Evolutionary conservation across 345 rosid genomes (phyloP), one percentile per base, ranked within the genome.

Genomic region (Excoecaria agallocha): DNA sequence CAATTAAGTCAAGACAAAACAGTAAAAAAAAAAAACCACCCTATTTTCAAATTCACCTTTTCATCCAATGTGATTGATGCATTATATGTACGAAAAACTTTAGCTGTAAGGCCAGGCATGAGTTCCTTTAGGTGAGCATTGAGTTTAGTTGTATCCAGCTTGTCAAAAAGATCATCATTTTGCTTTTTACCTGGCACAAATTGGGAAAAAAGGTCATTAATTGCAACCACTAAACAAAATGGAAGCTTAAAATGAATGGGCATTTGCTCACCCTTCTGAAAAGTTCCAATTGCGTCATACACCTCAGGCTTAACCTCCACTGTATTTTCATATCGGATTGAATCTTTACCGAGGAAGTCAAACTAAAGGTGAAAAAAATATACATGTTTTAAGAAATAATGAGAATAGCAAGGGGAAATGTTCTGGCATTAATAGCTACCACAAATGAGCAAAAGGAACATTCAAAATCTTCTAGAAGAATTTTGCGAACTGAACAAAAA

Each of bases 331-430:
- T 96, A 96, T 75, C 89, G 89, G 76, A 96, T 96, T n/a, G 99
- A 96, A 84, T 96, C 99, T 84, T 96, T 96, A 90, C 99, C 99
- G 25, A 96, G 99, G 83, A 96, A 96, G 88, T 96, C 97, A 84
- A 96, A 96, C 99, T 96, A 84, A 74, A 81, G 70, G 70, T 76
- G 69, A 58, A 63, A 78, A 50, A 67, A 75, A n/a, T n/a, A 65
- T 50, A 59, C 12, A 77, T 8, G 57, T 43, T 55, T 88, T 60
- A 70, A 20, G 24, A 12, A 52, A 51, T 56, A 49, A 13, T 3
- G 41, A 20, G 9, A 64, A 58, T 43, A 10, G 8, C 62, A 58
- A 58, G 12, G 9, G 62, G 24, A 54, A 66, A 35, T 15, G 55
- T 51, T 20, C 24, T 74, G 70, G 54, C 24, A 46, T 16, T 22